These are phyloP conservation scores for Lithospermum erythrorhizon DNA, from an alignment of 257 asterid genomes.

Conservation along the genomic window DNA sequence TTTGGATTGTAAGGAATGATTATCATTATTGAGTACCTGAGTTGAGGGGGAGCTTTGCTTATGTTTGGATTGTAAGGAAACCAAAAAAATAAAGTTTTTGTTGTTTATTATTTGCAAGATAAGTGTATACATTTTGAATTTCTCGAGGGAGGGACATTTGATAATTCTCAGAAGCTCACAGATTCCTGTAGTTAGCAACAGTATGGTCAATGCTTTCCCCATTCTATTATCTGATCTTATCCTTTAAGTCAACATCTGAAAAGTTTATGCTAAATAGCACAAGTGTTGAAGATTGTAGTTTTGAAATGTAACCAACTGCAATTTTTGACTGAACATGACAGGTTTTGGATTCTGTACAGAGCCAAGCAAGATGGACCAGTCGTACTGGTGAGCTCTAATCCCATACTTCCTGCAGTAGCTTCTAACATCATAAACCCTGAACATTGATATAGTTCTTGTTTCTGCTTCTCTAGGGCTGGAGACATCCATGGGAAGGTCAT, in stretches of 20 bases:
- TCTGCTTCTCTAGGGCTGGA: constrained; percentile 56
- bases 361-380: constrained; percentile 94
- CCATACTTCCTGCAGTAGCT: not conserved
- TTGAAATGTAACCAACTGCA: not conserved
- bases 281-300: too few species aligned
- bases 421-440: not conserved
- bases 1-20: too few species aligned
- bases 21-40: too few species aligned
- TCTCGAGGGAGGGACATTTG: not conserved
- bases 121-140: too few species aligned
- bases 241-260: not conserved
- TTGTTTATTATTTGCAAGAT: not conserved
- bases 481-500: constrained; percentile 97
- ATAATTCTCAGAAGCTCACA: not conserved
- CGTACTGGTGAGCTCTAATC: constrained; percentile 54
- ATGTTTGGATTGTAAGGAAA: too few species aligned
- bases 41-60: too few species aligned
- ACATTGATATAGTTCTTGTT: constrained; percentile 10
- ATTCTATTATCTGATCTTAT: not conserved
- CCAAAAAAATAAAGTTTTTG: not conserved
- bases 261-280: too few species aligned
- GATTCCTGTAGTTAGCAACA: not conserved
- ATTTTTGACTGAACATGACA: constrained; percentile 13
- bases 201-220: not conserved
- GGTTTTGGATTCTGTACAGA: constrained; percentile 87